A percentile compares a stretch with the other conserved stretches of the same genome.
Evolutionary conservation across 495 filamentous ascomycete species (phyloP).

Genomic region (Xylaria cubensis): DNA sequence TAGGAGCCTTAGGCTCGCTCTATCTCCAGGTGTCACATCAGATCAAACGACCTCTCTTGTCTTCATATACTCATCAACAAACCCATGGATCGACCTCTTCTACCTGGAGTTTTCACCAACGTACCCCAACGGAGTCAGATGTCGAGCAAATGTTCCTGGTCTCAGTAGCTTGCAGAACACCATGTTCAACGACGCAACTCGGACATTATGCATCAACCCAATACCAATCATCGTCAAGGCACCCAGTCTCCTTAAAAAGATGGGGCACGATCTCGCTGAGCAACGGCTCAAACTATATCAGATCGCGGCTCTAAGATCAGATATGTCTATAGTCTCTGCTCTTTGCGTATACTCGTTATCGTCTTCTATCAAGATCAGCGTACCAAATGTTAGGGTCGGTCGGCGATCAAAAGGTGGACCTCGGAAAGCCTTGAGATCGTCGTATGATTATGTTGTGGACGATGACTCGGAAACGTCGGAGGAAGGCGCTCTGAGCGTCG

Average conservation of each 20-base stretch:
- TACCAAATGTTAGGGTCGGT: slow-evolving; percentile 23
- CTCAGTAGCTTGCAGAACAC: slow-evolving; percentile 21
- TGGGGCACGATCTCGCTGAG: slow-evolving; percentile 23
- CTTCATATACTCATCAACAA: slow-evolving; percentile 35
- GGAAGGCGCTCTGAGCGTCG: background rate
- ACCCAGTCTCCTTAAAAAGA: slow-evolving; percentile 20
- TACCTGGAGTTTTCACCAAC: slow-evolving; percentile 39
- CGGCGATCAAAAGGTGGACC: slow-evolving; percentile 7
- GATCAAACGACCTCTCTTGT: slow-evolving; percentile 32
- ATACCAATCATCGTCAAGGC: slow-evolving; percentile 26
- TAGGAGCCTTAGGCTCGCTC: slow-evolving; percentile 30
- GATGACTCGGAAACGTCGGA: slow-evolving; percentile 23
- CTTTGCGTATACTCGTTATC: slow-evolving; percentile 29
- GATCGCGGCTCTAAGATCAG: slow-evolving; percentile 29
- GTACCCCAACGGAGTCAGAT: slow-evolving; percentile 32
- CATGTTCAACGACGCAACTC: slow-evolving; percentile 17
- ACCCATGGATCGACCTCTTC: slow-evolving; percentile 40
- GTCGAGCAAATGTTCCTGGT: slow-evolving; percentile 30
- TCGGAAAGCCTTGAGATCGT: slow-evolving; percentile 23
- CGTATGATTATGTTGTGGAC: slow-evolving; percentile 29
- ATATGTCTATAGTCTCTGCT: slow-evolving; percentile 33
- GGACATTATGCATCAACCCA: slow-evolving; percentile 34
- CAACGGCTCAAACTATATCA: slow-evolving; percentile 35
- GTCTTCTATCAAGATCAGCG: slow-evolving; percentile 25
- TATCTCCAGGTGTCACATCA: slow-evolving; percentile 30